phyloP scores from a whole-genome alignment of 83 land plant genomes.

The Thuja plicata region DNA sequence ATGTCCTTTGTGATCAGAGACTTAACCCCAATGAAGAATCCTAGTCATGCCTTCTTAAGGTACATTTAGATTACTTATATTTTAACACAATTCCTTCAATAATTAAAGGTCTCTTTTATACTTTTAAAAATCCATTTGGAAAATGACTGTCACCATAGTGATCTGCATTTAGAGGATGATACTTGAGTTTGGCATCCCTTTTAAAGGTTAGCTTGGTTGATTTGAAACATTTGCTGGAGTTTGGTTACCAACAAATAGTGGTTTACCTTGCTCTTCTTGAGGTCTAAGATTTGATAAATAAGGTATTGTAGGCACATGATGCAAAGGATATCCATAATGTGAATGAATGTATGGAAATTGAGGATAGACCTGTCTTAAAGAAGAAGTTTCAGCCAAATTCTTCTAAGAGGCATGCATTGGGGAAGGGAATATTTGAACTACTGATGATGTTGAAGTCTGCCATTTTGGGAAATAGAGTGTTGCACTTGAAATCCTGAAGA shows the following conservation, averaged over 20 bases:
- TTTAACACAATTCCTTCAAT: no score
- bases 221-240: conserved; percentile 1
- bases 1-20: no score
- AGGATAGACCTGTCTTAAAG: conserved; percentile 12
- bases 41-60: no score
- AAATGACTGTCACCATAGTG: no score
- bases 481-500: conserved; percentile 15
- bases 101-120: no score
- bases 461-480: neutral
- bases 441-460: conserved; percentile 17
- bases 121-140: no score
- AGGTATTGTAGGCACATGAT: conserved; percentile 19
- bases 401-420: conserved; percentile 6
- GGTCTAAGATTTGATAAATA: neutral
- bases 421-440: conserved; percentile 16
- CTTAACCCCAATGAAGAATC: no score
- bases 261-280: conserved; percentile 13
- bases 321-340: conserved; percentile 20
- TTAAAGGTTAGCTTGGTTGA: no score
- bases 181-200: no score
- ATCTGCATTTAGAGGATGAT: no score
- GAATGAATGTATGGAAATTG: conserved; percentile 25
- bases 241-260: conserved; percentile 14
- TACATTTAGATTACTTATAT: no score
- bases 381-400: neutral